Conservation (phyloP, 208 protist genomes). For the Trichomonas tenax region DNA sequence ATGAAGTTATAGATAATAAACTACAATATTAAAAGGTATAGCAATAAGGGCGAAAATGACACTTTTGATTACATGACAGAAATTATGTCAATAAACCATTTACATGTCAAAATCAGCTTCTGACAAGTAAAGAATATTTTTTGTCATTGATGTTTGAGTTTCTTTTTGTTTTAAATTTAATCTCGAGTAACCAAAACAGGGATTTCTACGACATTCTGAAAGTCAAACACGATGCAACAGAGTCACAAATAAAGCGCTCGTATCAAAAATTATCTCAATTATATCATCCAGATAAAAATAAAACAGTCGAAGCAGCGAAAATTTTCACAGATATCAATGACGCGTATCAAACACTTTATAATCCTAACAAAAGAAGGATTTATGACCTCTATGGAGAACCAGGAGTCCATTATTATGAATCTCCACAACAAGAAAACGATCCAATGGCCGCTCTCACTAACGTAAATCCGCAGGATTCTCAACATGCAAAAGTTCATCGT, state of each 20-base stretch:
- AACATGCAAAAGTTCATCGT: background rate
- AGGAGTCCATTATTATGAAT: background rate
- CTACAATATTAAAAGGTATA: too few relatives aligned
- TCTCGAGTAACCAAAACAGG: background rate
- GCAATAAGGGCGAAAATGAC: too few relatives aligned
- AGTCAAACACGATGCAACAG: background rate
- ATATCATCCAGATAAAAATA: constrained; percentile 25
- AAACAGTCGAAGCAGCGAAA: background rate
- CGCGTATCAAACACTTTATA: background rate
- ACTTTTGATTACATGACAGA: too few relatives aligned
- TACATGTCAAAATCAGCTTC: too few relatives aligned
- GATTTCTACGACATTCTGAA: background rate
- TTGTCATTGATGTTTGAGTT: background rate
- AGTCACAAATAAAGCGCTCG: background rate
- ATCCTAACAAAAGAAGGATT: background rate
- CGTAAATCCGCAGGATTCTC: background rate
- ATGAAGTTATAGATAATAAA: too few relatives aligned
- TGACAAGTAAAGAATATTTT: too few relatives aligned
- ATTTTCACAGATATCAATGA: constrained; percentile 3
- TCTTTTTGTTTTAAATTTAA: background rate
- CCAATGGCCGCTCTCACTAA: background rate
- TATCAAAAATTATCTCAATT: constrained; percentile 17
- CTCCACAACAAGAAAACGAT: background rate
- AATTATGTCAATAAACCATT: too few relatives aligned
- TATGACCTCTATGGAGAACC: background rate